phyloP scores from a whole-genome alignment of 192 early-diverging fungal species.

The Pecoramyces ruminantium region DNA sequence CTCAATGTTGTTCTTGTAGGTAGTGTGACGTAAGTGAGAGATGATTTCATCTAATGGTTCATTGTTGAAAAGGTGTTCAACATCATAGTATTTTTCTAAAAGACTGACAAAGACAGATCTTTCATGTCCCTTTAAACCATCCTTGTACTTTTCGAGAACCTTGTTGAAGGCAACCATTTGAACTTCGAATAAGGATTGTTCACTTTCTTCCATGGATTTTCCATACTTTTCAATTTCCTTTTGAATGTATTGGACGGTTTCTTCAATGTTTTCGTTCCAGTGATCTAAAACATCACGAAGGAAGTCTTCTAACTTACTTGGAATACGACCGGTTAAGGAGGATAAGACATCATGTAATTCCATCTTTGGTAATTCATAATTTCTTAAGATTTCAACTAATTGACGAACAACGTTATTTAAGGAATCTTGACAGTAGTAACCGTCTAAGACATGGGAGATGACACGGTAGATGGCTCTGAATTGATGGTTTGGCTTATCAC shows the following conservation, averaged over 20 bases:
- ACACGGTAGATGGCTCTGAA: slow-evolving; percentile 39
- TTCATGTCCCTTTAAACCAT: slow-evolving; percentile 62
- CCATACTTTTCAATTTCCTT: slow-evolving; percentile 13
- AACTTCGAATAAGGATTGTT: slow-evolving; percentile 39
- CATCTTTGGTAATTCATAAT: slow-evolving; percentile 66
- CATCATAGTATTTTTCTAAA: slow-evolving; percentile 67
- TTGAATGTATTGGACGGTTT: slow-evolving; percentile 1
- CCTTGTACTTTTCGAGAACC: slow-evolving; percentile 49
- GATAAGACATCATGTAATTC: slow-evolving; percentile 69
- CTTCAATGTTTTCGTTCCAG: not conserved
- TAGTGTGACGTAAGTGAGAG: slow-evolving; percentile 57
- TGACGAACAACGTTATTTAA: slow-evolving; percentile 51
- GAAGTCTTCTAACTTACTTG: slow-evolving; percentile 38
- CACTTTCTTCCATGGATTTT: slow-evolving; percentile 18
- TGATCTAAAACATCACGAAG: slow-evolving; percentile 18
- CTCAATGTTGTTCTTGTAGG: slow-evolving; percentile 63
- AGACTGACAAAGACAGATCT: slow-evolving; percentile 51
- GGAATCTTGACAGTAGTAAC: slow-evolving; percentile 69
- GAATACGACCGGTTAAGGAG: slow-evolving; percentile 70
- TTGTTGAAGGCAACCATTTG: slow-evolving; percentile 45
- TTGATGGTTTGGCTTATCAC: slow-evolving; percentile 79
- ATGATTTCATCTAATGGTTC: slow-evolving; percentile 67
- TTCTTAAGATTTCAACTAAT: slow-evolving; percentile 52
- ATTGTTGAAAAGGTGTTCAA: slow-evolving; percentile 68
- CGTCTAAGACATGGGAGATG: slow-evolving; percentile 62